Percentiles rank a stretch among this genome's conserved stretches.
phyloP scores from a whole-genome alignment of 228 moss, liverwort and hornwort species.

The Sphagnum magellanicum region DNA sequence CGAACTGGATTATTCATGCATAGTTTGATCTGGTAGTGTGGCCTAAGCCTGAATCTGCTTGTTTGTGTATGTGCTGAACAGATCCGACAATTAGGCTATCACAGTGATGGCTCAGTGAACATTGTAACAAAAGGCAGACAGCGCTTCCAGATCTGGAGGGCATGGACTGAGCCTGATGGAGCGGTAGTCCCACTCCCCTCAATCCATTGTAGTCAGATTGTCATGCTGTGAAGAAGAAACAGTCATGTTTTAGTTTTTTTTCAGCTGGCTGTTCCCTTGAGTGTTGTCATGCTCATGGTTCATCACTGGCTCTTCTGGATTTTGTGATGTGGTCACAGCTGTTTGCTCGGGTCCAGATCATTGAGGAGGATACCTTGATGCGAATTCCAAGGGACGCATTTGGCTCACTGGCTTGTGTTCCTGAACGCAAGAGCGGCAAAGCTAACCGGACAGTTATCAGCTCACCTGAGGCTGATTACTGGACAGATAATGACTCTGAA shows the following conservation, averaged over 20 bases:
- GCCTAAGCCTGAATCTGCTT: background rate
- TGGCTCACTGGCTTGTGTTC: conserved; percentile 54
- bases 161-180: conserved; percentile 82
- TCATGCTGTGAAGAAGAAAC: no score
- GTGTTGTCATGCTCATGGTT: background rate
- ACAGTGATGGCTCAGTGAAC: conserved; percentile 83
- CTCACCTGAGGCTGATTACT: background rate
- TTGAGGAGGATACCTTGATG: conserved; percentile 67
- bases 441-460: conserved; percentile 27
- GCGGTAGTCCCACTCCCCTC: conserved; percentile 33
- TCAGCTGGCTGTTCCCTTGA: no score
- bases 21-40: background rate
- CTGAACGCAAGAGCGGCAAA: conserved; percentile 51
- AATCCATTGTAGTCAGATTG: no score
- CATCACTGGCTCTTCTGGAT: background rate
- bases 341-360: conserved; percentile 87
- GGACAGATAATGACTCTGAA: conserved; percentile 9
- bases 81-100: conserved; percentile 60
- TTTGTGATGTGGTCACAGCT: conserved; percentile 33
- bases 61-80: conserved; percentile 7
- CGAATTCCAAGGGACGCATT: conserved; percentile 70
- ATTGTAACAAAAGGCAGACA: conserved; percentile 81
- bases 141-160: conserved; percentile 71
- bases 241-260: no score
- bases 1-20: background rate